Percentiles rank a stretch among this genome's conserved stretches.
These are phyloP conservation scores for Rutstroemia sp. DNA, from an alignment of 2,329 filamentous ascomycete species.

Conservation along the genomic window DNA sequence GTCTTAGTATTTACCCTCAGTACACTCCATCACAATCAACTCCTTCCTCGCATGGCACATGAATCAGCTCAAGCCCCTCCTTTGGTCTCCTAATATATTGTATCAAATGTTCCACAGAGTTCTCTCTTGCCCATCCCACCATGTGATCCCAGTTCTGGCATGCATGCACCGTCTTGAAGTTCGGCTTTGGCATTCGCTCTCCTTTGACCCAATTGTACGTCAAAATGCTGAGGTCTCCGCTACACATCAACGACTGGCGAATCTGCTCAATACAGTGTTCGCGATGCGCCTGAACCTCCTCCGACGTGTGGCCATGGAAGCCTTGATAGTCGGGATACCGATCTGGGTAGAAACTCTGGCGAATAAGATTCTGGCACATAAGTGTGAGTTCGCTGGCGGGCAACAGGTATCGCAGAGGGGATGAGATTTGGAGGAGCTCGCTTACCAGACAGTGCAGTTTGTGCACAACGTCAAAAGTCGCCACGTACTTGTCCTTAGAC, in stretches of 20 bases:
- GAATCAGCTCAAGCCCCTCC: too few species aligned
- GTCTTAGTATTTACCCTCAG: too few species aligned
- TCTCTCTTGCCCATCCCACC: background rate
- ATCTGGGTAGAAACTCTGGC: background rate
- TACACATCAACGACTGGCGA: background rate
- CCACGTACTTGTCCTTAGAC: too few species aligned
- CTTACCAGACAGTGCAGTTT: too few species aligned
- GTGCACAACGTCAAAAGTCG: too few species aligned
- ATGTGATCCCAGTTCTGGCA: background rate
- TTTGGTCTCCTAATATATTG: background rate
- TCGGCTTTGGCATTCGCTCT: background rate
- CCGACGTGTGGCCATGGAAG: background rate
- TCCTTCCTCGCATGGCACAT: too few species aligned
- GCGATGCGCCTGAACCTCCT: background rate
- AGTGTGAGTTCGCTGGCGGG: background rate
- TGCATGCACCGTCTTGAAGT: background rate
- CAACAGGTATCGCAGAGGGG: background rate
- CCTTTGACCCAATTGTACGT: constrained; percentile 1
- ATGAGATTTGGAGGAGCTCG: too few species aligned
- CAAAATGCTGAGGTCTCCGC: background rate
- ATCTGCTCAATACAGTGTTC: background rate
- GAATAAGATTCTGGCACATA: background rate
- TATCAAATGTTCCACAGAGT: background rate
- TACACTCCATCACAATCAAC: too few species aligned
- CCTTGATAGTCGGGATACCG: background rate